These are phyloP conservation scores for Cladosporium phlei DNA, from an alignment of 2,329 filamentous ascomycete species.

Conservation along the genomic window DNA sequence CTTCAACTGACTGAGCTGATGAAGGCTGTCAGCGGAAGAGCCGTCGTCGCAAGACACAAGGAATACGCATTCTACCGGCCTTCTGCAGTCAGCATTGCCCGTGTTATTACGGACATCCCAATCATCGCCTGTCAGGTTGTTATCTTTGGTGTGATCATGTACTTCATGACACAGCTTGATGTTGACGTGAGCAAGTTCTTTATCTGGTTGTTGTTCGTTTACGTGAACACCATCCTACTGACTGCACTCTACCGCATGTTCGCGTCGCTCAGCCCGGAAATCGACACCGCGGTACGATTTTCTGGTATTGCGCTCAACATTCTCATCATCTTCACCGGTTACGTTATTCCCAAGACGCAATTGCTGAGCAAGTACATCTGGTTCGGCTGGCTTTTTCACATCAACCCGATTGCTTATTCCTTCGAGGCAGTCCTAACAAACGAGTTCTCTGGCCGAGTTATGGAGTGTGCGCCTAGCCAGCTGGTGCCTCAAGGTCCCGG, in stretches of 20 bases:
- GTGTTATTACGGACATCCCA: conserved; percentile 60
- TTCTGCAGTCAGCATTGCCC: conserved; percentile 58
- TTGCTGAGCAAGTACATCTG: conserved; percentile 57
- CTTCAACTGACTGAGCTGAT: conserved; percentile 74
- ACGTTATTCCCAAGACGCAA: conserved; percentile 62
- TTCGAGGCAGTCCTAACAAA: conserved; percentile 66
- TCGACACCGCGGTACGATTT: conserved; percentile 63
- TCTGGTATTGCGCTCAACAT: conserved; percentile 59
- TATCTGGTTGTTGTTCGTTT: conserved; percentile 61
- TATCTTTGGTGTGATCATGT: conserved; percentile 59
- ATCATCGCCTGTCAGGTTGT: conserved; percentile 55
- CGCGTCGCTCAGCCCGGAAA: conserved; percentile 57
- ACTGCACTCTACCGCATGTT: conserved; percentile 64
- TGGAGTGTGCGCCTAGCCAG: conserved; percentile 56
- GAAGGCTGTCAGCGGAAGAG: conserved; percentile 67
- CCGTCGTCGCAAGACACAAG: conserved; percentile 63
- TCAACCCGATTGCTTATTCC: conserved; percentile 52
- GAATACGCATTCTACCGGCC: conserved; percentile 68
- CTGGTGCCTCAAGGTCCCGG: conserved; percentile 57
- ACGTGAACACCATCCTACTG: conserved; percentile 57
- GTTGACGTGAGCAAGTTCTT: conserved; percentile 59
- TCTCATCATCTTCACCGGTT: conserved; percentile 60
- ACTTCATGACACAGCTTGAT: conserved; percentile 60
- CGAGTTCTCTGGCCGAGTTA: conserved; percentile 55
- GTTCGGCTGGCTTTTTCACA: conserved; percentile 58